Percentiles rank a stretch among this genome's conserved stretches.
These are phyloP conservation scores for Leucocoprinus birnbaumii DNA, from an alignment of 768 basidiomycete species.

Conservation along the genomic window DNA sequence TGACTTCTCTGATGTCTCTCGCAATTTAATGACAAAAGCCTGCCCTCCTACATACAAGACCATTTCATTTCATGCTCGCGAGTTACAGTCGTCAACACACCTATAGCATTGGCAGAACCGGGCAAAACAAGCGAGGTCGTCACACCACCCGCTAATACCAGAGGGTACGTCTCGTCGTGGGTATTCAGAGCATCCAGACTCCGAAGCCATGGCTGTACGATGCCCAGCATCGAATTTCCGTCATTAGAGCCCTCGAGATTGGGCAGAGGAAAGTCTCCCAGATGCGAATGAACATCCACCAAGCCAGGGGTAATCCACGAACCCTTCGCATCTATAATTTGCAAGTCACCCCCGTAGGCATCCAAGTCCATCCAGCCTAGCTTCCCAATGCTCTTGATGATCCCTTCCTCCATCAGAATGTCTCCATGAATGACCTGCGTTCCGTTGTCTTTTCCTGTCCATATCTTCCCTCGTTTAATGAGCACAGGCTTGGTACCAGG, in stretches of 20 bases:
- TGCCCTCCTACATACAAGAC: constrained; percentile 51
- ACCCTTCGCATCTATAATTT: constrained; percentile 60
- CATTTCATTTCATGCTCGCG: background rate
- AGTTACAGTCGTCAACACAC: constrained; percentile 23
- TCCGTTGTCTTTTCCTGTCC: constrained; percentile 76
- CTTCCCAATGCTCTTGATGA: constrained; percentile 59
- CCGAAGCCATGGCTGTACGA: constrained; percentile 59
- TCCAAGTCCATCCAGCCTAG: constrained; percentile 25
- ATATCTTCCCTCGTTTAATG: constrained; percentile 75
- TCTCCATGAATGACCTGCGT: constrained; percentile 63
- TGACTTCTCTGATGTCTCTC: constrained; percentile 67
- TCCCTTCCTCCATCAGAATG: constrained; percentile 65
- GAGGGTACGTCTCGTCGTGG: constrained; percentile 67
- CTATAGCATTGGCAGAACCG: constrained; percentile 66
- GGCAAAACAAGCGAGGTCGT: constrained; percentile 78
- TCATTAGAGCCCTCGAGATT: constrained; percentile 49
- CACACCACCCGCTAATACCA: constrained; percentile 77
- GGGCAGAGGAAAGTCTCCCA: constrained; percentile 54
- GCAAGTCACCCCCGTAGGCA: constrained; percentile 31
- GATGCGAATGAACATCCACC: constrained; percentile 67
- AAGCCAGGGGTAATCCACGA: constrained; percentile 82
- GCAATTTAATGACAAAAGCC: constrained; percentile 76
- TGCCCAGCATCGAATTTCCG: constrained; percentile 49
- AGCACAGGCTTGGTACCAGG: constrained; percentile 60
- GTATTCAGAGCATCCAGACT: constrained; percentile 81